These are phyloP conservation scores for Rhizopus stolonifer DNA, from an alignment of 371 early-diverging fungal species.

Conservation along the genomic window DNA sequence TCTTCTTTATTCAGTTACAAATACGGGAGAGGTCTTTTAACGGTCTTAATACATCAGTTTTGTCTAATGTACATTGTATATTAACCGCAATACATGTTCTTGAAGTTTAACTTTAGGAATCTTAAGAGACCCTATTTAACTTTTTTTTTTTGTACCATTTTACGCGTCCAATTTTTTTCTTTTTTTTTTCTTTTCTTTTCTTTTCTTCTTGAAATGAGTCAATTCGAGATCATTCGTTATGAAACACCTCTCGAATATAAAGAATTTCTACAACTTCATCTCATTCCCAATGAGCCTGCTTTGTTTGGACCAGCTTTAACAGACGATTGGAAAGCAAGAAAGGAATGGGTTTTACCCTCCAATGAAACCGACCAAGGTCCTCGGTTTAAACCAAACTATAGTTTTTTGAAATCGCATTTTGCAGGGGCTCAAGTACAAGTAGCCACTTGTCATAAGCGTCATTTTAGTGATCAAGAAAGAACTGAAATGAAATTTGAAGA, in stretches of 20 bases:
- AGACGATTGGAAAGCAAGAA: constrained; percentile 57
- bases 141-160: too few relatives aligned
- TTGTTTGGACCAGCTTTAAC: constrained; percentile 61
- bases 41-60: too few relatives aligned
- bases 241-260: constrained; percentile 43
- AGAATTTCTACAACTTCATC: constrained; percentile 52
- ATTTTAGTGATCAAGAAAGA: constrained; percentile 65
- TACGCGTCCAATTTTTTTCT: too few relatives aligned
- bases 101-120: too few relatives aligned
- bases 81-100: too few relatives aligned
- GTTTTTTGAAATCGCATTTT: constrained; percentile 29
- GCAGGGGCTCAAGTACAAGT: constrained; percentile 51
- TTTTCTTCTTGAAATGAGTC: background rate
- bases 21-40: too few relatives aligned
- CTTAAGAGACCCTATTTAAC: too few relatives aligned
- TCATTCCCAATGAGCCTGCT: constrained; percentile 62
- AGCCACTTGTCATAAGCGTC: constrained; percentile 54
- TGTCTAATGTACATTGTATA: too few relatives aligned
- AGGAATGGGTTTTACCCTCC: constrained; percentile 55
- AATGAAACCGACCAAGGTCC: constrained; percentile 7
- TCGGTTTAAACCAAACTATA: constrained; percentile 38
- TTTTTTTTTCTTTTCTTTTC: constrained; percentile 4
- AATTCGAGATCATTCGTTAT: constrained; percentile 36
- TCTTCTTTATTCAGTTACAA: too few relatives aligned
- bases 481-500: constrained; percentile 51